These are phyloP conservation scores for Phytopythium chamaehyphon DNA, from an alignment of 352 stramenopile genomes.

Conservation along the genomic window DNA sequence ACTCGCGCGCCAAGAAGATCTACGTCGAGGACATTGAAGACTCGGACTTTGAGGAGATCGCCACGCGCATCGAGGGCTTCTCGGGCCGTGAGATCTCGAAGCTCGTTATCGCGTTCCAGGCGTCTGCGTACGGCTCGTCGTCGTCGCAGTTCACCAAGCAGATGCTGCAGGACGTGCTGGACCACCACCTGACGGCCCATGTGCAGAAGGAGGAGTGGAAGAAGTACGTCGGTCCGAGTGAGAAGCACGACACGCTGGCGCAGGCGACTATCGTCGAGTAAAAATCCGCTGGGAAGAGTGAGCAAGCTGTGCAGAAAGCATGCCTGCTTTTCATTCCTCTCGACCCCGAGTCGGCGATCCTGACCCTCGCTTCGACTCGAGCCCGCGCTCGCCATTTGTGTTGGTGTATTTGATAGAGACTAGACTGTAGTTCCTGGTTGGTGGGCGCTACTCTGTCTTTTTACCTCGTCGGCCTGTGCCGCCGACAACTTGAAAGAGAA, in stretches of 20 bases:
- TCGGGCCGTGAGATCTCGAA: slow-evolving; percentile 99
- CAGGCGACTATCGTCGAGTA: slow-evolving; percentile 53
- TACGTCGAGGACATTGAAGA: slow-evolving; percentile 91
- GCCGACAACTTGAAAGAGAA: slow-evolving; percentile 1
- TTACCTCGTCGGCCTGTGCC: slow-evolving; percentile 5
- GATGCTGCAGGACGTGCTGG: slow-evolving; percentile 92
- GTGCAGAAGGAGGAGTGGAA: slow-evolving; percentile 93
- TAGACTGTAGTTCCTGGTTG: slow-evolving; percentile 84
- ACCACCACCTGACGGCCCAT: slow-evolving; percentile 93
- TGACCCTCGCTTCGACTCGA: too few relatives aligned
- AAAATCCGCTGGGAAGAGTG: not conserved
- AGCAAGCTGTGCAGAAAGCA: not conserved
- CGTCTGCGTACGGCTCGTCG: slow-evolving; percentile 94
- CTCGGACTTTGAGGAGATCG: slow-evolving; percentile 90
- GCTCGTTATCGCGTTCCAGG: slow-evolving; percentile 99
- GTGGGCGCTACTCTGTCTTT: slow-evolving; percentile 72
- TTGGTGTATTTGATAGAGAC: slow-evolving; percentile 52
- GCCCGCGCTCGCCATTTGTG: not conserved
- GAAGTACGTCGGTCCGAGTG: slow-evolving; percentile 59
- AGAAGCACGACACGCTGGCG: slow-evolving; percentile 39
- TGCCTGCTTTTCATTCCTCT: not conserved
- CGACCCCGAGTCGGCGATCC: too few relatives aligned
- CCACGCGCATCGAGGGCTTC: slow-evolving; percentile 95
- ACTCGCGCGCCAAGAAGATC: slow-evolving; percentile 85
- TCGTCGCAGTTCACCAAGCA: slow-evolving; percentile 92